Evolutionary conservation across 2,329 filamentous ascomycete genomes (phyloP), one percentile per base, ranked within the genome.

Genomic region (Pseudocercospora macadamiae): DNA sequence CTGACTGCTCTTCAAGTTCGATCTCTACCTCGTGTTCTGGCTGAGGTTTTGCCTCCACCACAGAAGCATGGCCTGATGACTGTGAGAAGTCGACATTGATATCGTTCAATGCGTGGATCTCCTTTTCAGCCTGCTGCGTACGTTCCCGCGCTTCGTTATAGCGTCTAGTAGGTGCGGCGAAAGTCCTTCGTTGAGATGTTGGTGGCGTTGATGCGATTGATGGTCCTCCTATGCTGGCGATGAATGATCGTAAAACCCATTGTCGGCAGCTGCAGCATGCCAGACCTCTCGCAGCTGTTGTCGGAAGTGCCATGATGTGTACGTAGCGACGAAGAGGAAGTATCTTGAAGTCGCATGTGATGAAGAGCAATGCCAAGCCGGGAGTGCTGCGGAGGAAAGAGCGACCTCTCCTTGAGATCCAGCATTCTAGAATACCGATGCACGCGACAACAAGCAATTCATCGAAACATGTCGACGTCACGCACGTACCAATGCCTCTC

Each of bases 401-500:
- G 44, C 55, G 19, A 23, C 19, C 36, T n/a, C n/a, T n/a, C n/a
- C n/a, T n/a, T n/a, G n/a, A n/a, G n/a, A n/a, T n/a, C n/a, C n/a
- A n/a, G n/a, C n/a, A n/a, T n/a, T n/a, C n/a, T n/a, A n/a, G n/a
- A n/a, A n/a, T n/a, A n/a, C n/a, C n/a, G n/a, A n/a, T n/a, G n/a
- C 12, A 30, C 16, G n/a, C 54, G 28, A 18, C 42, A 42, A 21
- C 47, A 26, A 32, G 19, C 37, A 42, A 19, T 49, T n/a, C n/a
- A 5, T 48, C 57, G 51, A 57, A 39, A n/a, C n/a, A 71, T 66
- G 64, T 65, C 67, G 61, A 57, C 63, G 47, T 57, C 68, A 14
- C 64, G 61, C 58, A 64, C 67, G 10, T 73, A 71, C 47, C 67
- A 68, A 58, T 73, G 70, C 63, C 64, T 73, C n/a, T 68, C 69